Evolutionary conservation across 2,329 filamentous ascomycete species (phyloP).

Genomic region (Penicillium sp.): DNA sequence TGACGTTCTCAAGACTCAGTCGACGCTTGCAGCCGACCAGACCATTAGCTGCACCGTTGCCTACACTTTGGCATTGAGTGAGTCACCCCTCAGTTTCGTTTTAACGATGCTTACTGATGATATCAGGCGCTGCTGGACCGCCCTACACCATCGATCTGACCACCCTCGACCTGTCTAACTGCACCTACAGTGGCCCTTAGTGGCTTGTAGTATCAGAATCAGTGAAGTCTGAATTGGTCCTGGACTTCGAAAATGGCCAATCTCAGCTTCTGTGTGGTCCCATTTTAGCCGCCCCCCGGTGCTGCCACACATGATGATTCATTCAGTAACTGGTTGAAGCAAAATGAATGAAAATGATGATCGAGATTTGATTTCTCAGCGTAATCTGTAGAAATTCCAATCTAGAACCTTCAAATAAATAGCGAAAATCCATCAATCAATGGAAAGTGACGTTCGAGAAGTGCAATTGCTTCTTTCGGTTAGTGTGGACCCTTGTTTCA

Average conservation of each 20-base stretch:
- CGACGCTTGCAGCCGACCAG: conserved; percentile 1
- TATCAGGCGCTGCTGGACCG: conserved; percentile 3
- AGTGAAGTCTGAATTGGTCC: background rate
- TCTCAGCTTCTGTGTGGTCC: background rate
- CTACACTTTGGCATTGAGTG: conserved; percentile 15
- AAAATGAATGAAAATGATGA: background rate
- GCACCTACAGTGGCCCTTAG: conserved; percentile 9
- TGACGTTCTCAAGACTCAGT: background rate
- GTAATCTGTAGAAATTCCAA: background rate
- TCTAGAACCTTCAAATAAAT: too few relatives aligned
- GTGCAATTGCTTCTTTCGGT: background rate
- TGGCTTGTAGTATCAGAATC: background rate
- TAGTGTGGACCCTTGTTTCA: background rate
- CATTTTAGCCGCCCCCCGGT: background rate
- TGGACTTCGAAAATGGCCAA: background rate
- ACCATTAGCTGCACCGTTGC: conserved; percentile 12
- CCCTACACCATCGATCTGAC: conserved; percentile 13
- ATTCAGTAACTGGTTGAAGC: background rate
- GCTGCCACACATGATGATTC: background rate
- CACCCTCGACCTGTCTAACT: conserved; percentile 11
- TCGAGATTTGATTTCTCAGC: background rate
- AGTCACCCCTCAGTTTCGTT: background rate
- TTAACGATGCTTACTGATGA: background rate
- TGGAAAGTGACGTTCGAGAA: background rate
- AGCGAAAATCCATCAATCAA: too few relatives aligned